Evolutionary conservation across 352 stramenopile genomes (phyloP).

Genomic region (Thraustochytrium sp.): DNA sequence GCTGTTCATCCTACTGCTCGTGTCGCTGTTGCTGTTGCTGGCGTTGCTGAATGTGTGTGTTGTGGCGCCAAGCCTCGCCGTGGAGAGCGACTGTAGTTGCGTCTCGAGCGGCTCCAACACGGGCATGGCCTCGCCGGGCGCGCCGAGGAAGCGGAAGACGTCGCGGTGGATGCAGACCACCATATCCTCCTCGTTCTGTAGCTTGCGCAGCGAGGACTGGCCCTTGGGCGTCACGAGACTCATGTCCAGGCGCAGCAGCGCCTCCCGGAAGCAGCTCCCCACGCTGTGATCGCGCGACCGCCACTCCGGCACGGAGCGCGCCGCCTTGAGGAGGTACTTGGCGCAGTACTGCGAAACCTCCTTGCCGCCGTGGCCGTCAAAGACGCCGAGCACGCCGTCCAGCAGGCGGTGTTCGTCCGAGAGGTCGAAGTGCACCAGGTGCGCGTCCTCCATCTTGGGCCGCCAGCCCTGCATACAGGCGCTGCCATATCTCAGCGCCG

Average conservation of each 20-base stretch:
- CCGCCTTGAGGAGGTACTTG: conserved; percentile 33
- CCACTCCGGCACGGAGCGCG: neutral
- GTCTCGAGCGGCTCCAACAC: neutral
- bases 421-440: conserved; percentile 12
- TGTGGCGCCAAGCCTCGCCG: too few species aligned
- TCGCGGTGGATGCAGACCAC: conserved; percentile 33
- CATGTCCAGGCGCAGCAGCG: neutral
- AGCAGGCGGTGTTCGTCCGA: neutral
- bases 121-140: neutral
- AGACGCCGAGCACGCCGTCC: conserved; percentile 39
- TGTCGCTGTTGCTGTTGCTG: too few species aligned
- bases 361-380: conserved; percentile 44
- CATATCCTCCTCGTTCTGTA: conserved; percentile 8
- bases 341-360: conserved; percentile 44
- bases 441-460: conserved; percentile 43
- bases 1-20: too few species aligned
- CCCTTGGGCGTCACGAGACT: conserved; percentile 6
- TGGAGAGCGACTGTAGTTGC: too few species aligned
- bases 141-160: neutral
- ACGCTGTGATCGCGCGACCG: neutral
- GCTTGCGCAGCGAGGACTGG: neutral
- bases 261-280: conserved; percentile 4
- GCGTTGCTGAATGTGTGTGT: too few species aligned
- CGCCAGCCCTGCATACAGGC: conserved; percentile 41
- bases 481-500: neutral